These are phyloP conservation scores for Omphalotus guepiniiformis DNA, from an alignment of 768 basidiomycete genomes.

Conservation along the genomic window DNA sequence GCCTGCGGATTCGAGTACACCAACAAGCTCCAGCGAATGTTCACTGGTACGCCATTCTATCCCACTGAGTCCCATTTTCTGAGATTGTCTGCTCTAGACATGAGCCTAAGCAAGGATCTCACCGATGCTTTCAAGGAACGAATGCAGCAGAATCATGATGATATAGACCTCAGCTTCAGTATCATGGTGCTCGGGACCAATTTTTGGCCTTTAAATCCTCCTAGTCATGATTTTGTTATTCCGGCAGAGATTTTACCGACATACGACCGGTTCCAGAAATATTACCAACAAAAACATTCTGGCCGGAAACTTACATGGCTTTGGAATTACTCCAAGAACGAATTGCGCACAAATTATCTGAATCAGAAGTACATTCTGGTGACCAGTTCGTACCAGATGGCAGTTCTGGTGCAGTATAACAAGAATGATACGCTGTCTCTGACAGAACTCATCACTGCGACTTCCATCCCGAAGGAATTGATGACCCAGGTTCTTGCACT, in stretches of 20 bases:
- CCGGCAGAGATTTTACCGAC: constrained; percentile 84
- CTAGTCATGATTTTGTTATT: constrained; percentile 81
- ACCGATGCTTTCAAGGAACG: constrained; percentile 94
- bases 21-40: constrained; percentile 94
- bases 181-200: constrained; percentile 94
- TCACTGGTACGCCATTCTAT: constrained; percentile 64
- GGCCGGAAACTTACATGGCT: constrained; percentile 97
- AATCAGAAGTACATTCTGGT: constrained; percentile 95
- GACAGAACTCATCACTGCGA: constrained; percentile 61
- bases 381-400: constrained; percentile 94
- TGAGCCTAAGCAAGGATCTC: constrained; percentile 92
- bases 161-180: constrained; percentile 86
- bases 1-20: constrained; percentile 97
- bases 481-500: constrained; percentile 54
- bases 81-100: constrained; percentile 46
- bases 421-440: constrained; percentile 78
- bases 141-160: constrained; percentile 82
- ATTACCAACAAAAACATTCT: constrained; percentile 91
- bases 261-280: constrained; percentile 88
- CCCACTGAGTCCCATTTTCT: neutral
- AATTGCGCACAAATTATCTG: constrained; percentile 88
- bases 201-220: constrained; percentile 91
- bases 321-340: constrained; percentile 98
- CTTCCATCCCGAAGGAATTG: constrained; percentile 60
- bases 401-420: constrained; percentile 93